phyloP scores from a whole-genome alignment of 306 rosid genomes.

The Ochetophila trinervis region DNA sequence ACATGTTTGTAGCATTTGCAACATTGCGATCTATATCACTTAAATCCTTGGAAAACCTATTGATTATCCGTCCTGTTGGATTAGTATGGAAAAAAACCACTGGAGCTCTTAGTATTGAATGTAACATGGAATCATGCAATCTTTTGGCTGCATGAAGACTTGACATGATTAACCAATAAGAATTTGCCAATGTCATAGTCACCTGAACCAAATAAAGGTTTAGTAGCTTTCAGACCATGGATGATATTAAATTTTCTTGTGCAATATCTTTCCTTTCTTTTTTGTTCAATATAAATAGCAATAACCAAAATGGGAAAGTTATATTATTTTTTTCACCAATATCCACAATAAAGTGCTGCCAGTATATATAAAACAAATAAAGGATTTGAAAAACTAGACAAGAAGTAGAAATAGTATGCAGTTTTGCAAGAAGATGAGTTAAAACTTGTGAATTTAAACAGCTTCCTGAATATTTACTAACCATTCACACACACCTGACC shows the following conservation, averaged over 20 bases:
- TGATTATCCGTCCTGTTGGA: constrained; percentile 83
- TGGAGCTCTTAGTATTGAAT: constrained; percentile 62
- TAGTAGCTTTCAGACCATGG: background rate
- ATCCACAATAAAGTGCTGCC: no score
- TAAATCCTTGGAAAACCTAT: constrained; percentile 77
- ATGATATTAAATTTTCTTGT: background rate
- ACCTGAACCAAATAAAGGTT: constrained; percentile 48
- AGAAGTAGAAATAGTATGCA: background rate
- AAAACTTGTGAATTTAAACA: background rate
- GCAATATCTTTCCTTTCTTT: no score
- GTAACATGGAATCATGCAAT: constrained; percentile 61
- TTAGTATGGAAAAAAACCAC: constrained; percentile 88
- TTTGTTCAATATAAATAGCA: no score
- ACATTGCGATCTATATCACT: constrained; percentile 75
- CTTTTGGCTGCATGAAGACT: constrained; percentile 68
- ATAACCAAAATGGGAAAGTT: no score
- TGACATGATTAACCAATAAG: constrained; percentile 71
- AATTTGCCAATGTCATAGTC: constrained; percentile 59
- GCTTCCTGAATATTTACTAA: constrained; percentile 7
- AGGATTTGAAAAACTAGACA: background rate
- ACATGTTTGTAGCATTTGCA: constrained; percentile 40
- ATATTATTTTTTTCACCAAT: no score
- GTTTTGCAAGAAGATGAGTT: background rate
- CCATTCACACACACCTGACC: constrained; percentile 65
- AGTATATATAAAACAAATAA: background rate